A percentile compares a stretch with the other conserved stretches of the same genome.
These are phyloP conservation scores for Apophysomyces variabilis DNA, from an alignment of 371 early-diverging fungal genomes.

Conservation along the genomic window DNA sequence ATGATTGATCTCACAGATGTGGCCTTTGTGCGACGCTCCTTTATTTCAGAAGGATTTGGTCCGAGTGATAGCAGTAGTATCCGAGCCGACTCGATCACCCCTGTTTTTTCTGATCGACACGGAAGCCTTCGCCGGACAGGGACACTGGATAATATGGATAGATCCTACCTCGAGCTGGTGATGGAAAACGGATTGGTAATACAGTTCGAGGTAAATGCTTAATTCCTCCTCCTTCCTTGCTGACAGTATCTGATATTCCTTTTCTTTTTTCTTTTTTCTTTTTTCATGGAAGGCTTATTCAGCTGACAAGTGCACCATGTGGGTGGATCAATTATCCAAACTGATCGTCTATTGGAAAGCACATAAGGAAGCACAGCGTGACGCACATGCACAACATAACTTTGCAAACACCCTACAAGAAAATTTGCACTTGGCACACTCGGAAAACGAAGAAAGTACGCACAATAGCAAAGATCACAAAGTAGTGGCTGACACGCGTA, in stretches of 20 bases:
- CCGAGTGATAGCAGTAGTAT: neutral
- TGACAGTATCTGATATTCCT: conserved; percentile 7
- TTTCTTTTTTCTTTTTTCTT: conserved; percentile 21
- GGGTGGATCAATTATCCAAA: conserved; percentile 53
- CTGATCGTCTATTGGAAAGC: conserved; percentile 59
- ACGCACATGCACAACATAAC: conserved; percentile 34
- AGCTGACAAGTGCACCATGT: conserved; percentile 51
- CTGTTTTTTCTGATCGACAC: neutral
- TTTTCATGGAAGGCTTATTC: conserved; percentile 40
- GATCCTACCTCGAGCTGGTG: conserved; percentile 39
- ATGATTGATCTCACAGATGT: conserved; percentile 60
- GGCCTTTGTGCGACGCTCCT: conserved; percentile 33
- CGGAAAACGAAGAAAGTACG: conserved; percentile 5
- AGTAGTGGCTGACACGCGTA: conserved; percentile 43
- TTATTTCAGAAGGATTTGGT: conserved; percentile 15
- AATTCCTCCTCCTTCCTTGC: neutral
- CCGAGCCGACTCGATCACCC: conserved; percentile 6
- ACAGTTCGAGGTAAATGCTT: conserved; percentile 32
- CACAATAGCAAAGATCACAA: conserved; percentile 6
- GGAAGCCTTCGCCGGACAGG: conserved; percentile 2
- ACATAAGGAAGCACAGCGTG: conserved; percentile 47
- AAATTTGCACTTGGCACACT: conserved; percentile 2
- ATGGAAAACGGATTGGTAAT: conserved; percentile 47
- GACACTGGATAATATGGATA: conserved; percentile 14
- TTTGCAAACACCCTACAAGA: conserved; percentile 23